Base-by-base conservation (phyloP, 176 grass and related monocot genomes). In the Canna indica region DNA sequence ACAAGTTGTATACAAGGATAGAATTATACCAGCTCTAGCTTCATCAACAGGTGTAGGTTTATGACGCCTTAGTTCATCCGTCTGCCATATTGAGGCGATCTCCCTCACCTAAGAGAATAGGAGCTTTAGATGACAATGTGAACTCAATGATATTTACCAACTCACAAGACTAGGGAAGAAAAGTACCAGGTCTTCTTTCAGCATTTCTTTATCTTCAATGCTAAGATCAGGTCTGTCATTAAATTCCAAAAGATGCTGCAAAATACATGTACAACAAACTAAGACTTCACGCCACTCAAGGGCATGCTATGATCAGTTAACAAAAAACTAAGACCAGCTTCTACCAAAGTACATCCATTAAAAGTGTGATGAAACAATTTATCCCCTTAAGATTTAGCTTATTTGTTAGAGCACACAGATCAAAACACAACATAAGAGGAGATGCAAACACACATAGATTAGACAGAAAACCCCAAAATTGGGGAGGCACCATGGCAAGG, bases 1-100 rank as follows among this genome's bases (percentile, higher is more conserved):
- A 44, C 41, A 44, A 32, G 24, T 64, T 31, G 4, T 2, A 28
- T 31, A 38, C 42, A 80, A 35, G 4, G 32, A 59, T 45, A 69
- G 36, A 79, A 67, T 22, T 22, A 73, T 83, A 96, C 88, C 93
- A 69, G 88, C 86, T 74, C 75, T 84, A 75, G 93, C 88, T 87
- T 97, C 93, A 24, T 97, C 93, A 81, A 97, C 93, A 47, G 93
- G 93, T 61, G 93, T 97, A 62, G 88, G 93, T 79, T 87, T 96
- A 65, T 87, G 84, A n/a, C 93, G 88, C 57, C 93, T 90, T 75
- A 96, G 62, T 82, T 96, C 88, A 76, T 96, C 88, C 7, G 93
- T 96, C 80, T 96, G 83, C 93, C 93, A 96, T 77, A 97, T 74
- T 71, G 93, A 54, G 57, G 93, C 88, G 53, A 97, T 91, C 85